Conservation (phyloP, 352 stramenopile genomes). For the Phytophthora tentaculata region DNA sequence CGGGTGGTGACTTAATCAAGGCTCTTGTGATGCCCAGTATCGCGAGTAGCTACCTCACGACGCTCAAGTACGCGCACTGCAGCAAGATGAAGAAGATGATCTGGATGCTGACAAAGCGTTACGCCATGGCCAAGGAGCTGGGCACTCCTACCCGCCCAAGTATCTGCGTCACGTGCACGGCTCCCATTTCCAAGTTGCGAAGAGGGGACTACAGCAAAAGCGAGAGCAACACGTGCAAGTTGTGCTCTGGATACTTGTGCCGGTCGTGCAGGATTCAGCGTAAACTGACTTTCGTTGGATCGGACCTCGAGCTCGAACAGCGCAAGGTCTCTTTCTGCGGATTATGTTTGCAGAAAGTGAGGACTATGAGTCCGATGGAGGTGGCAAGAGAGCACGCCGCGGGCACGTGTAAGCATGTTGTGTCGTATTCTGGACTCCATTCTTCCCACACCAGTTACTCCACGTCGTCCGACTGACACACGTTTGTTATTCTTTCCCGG, state of each 20-base stretch:
- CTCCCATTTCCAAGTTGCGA: conserved; percentile 24
- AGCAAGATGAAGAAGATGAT: conserved; percentile 48
- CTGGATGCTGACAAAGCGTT: conserved; percentile 34
- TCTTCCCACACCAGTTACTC: conserved; percentile 10
- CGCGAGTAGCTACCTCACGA: conserved; percentile 26
- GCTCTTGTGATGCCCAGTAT: conserved; percentile 29
- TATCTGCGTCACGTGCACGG: conserved; percentile 39
- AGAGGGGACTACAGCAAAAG: conserved; percentile 30
- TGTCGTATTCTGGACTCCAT: conserved; percentile 8
- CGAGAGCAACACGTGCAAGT: conserved; percentile 34
- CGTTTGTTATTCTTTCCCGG: no score
- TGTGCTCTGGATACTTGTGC: conserved; percentile 48
- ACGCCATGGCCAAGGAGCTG: conserved; percentile 29
- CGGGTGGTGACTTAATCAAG: conserved; percentile 37
- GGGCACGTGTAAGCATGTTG: conserved; percentile 1
- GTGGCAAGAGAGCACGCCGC: conserved; percentile 26
- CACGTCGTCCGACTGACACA: background rate
- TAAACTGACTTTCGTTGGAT: conserved; percentile 38
- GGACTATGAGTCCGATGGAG: conserved; percentile 33
- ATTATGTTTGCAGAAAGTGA: conserved; percentile 32
- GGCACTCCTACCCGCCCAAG: conserved; percentile 16
- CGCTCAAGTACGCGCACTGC: conserved; percentile 44
- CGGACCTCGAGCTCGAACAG: conserved; percentile 33
- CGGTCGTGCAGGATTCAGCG: conserved; percentile 43
- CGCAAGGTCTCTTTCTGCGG: conserved; percentile 42